Evolutionary conservation across 2,329 filamentous ascomycete genomes (phyloP).

Genomic region (Hymenoscyphus fraxineus): DNA sequence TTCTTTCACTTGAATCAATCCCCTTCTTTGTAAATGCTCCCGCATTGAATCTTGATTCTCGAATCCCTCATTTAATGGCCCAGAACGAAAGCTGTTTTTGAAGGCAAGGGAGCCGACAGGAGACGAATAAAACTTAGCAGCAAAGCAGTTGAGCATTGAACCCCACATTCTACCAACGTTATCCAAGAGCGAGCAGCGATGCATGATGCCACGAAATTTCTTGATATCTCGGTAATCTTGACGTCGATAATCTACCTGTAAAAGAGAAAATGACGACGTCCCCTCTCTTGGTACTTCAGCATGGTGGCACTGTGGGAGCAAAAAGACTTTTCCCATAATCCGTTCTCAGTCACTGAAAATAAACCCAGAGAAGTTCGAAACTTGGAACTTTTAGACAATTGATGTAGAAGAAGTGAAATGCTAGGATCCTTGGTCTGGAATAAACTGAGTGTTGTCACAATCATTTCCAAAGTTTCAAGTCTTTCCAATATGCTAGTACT

Average conservation of each 20-base stretch:
- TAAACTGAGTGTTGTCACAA: background rate
- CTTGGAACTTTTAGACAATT: too few species aligned
- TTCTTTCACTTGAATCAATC: background rate
- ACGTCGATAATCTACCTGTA: background rate
- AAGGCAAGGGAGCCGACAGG: background rate
- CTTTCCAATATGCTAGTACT: background rate
- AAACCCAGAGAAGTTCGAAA: too few species aligned
- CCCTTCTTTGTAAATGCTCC: background rate
- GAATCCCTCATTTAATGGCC: background rate
- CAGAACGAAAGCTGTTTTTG: background rate
- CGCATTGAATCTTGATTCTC: background rate
- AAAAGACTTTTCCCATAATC: too few species aligned
- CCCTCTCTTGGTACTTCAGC: background rate
- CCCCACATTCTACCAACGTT: background rate
- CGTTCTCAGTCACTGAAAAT: too few species aligned
- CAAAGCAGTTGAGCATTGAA: background rate
- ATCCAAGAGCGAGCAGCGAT: background rate
- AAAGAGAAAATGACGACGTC: background rate
- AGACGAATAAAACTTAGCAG: background rate
- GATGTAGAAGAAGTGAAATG: background rate
- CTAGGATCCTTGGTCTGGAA: background rate
- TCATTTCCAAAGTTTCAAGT: background rate
- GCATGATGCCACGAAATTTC: background rate
- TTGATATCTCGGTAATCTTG: background rate
- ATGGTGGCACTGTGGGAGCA: too few species aligned